A percentile compares a stretch with the other conserved stretches of the same genome.
phyloP scores from a whole-genome alignment of 2,329 filamentous ascomycete species.

The Claviceps cyperi region DNA sequence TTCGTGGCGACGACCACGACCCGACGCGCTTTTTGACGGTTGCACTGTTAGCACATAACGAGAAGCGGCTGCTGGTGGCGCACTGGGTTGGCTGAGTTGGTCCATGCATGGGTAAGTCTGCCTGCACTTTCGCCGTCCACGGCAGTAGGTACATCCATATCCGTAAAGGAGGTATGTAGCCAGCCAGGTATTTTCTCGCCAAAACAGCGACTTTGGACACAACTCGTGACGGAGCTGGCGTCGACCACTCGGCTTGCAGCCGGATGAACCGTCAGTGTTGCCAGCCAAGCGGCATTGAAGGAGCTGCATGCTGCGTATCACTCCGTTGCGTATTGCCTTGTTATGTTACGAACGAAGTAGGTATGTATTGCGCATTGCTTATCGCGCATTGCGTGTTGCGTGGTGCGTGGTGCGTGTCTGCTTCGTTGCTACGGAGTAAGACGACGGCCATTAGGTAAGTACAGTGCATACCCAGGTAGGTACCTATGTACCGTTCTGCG shows the following conservation, averaged over 20 bases:
- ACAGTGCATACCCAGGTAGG: too few relatives aligned
- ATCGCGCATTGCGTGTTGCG: background rate
- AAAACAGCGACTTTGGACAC: too few relatives aligned
- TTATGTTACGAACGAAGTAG: too few relatives aligned
- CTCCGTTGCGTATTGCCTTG: too few relatives aligned
- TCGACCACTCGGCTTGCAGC: conserved; percentile 23
- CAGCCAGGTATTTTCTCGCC: too few relatives aligned
- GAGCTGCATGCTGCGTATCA: too few relatives aligned
- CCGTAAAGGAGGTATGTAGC: conserved; percentile 12
- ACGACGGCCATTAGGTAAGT: too few relatives aligned
- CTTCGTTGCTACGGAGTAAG: background rate
- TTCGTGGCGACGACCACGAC: background rate
- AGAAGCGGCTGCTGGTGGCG: conserved; percentile 7
- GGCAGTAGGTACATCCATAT: too few relatives aligned
- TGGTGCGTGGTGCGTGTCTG: background rate
- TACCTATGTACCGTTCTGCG: too few relatives aligned
- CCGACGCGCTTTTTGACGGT: background rate
- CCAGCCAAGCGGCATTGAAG: background rate
- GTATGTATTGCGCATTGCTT: background rate
- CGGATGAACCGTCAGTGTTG: conserved; percentile 15
- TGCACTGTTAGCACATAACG: background rate
- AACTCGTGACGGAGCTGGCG: conserved; percentile 2
- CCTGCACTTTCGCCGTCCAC: too few relatives aligned
- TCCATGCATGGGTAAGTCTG: conserved; percentile 17
- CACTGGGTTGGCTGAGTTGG: conserved; percentile 8